Base-by-base conservation (phyloP, 352 stramenopile species). In the Pythium plurisporium region DNA sequence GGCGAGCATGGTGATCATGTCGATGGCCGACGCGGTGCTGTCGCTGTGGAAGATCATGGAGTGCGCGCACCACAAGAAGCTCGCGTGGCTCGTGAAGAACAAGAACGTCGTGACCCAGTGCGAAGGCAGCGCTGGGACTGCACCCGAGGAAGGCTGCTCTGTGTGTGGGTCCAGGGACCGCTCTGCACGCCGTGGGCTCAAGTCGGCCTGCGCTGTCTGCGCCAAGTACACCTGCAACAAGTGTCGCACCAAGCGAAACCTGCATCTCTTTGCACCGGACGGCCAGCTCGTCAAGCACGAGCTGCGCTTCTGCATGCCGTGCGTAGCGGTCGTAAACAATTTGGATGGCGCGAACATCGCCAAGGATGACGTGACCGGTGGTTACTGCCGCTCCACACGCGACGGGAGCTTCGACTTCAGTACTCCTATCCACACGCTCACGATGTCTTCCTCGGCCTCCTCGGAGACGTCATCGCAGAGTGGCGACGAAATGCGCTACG, bases 21-120 rank as follows among this genome's bases (percentile, higher is more conserved):
- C 74, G 9, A 68, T 70, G 46, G 64, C 68, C n/a, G 41, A 77
- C 1, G 54, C 62, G 6, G 62, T 87, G 52, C 52, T 65, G 41
- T 67, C 70, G n/a, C 61, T 55, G 0, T 65, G 59, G 2, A 61
- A 46, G 11, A 55, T 73, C 23, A 53, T 83, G 29, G 38, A 82
- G 11, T 87, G 74, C 60, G 72, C 65, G 5, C 68, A 72, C 11
- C 76, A 80, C 69, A 76, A 77, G 38, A 87, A 85, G 48, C 71
- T 85, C 19, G 51, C 74, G 50, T 84, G 76, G 72, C 62, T 79
- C 54, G 26, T 57, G 5, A 20, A 48, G 20, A 7, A 12, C 25
- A 57, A 57, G n/a, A 11, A 22, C 36, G 20, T 43, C 10, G 14
- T 8, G 10, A 43, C 36, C 14, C n/a, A n/a, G n/a, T n/a, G n/a